A percentile compares a stretch with the other conserved stretches of the same genome.
Evolutionary conservation across 805 yeast species (phyloP).

Genomic region (Kazachstania kunashirensis): DNA sequence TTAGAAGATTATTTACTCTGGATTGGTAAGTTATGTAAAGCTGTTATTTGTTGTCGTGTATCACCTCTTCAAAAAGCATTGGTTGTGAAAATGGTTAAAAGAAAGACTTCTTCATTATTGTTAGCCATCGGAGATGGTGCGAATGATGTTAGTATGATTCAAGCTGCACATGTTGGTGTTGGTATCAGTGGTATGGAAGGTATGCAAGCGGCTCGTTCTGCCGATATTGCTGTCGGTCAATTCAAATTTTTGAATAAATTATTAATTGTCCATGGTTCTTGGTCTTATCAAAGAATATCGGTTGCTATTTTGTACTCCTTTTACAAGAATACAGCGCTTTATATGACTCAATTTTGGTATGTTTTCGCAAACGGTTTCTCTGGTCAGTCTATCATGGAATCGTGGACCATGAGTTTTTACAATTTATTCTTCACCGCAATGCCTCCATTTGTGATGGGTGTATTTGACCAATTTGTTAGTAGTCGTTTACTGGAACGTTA

Average conservation of each 20-base stretch:
- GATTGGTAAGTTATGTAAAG: constrained; percentile 79
- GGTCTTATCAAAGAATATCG: constrained; percentile 94
- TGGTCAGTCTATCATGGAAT: constrained; percentile 92
- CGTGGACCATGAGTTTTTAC: constrained; percentile 95
- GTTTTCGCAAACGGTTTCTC: constrained; percentile 87
- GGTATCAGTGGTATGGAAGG: constrained; percentile 99
- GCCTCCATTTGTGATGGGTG: constrained; percentile 94
- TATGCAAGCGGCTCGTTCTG: constrained; percentile 97
- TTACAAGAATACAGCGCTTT: constrained; percentile 89
- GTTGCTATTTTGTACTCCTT: constrained; percentile 89
- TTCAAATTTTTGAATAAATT: constrained; percentile 77
- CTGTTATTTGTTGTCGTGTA: constrained; percentile 96
- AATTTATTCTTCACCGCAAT: constrained; percentile 88
- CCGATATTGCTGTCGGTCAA: constrained; percentile 95
- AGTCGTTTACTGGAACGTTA: constrained; percentile 83
- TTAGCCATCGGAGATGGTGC: constrained; percentile 99
- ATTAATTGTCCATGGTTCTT: constrained; percentile 87
- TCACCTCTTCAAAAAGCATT: constrained; percentile 95
- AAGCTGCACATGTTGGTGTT: constrained; percentile 98
- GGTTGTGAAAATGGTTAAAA: constrained; percentile 88
- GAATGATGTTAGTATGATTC: constrained; percentile 97
- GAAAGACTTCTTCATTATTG: constrained; percentile 60
- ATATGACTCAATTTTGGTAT: constrained; percentile 98
- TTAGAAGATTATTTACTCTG: constrained; percentile 70
- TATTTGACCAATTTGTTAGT: constrained; percentile 91